Evolutionary conservation across 306 rosid genomes (phyloP), one percentile per base, ranked within the genome.

Genomic region (Delonix regia): DNA sequence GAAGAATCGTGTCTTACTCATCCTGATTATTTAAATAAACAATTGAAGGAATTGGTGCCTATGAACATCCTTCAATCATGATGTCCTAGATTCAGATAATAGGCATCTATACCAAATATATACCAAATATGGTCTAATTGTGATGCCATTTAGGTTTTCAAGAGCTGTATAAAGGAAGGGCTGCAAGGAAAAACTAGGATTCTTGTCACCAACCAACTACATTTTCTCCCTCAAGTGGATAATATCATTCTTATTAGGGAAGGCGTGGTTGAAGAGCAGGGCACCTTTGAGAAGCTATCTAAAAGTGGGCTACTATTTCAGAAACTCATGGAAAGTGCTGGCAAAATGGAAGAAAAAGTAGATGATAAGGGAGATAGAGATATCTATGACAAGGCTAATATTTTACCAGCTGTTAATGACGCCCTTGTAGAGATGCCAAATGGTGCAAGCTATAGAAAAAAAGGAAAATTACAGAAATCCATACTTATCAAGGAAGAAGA

Each of bases 141-240:
- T 77, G 52, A 69, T 62, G 53, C 9, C 57, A 49, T 82, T 27
- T 49, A 93, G 98, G 97, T 94, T 80, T 94, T 94, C 79, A 89
- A 82, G 80, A 89, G 75, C 53, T 94, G 98, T 64, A 86, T 94
- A 83, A 92, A 88, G 92, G 93, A 92, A 85, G 97, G 84, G 51
- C 85, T 94, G 83, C 78, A 56, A 61, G 94, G 89, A 51, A 94
- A 92, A 84, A 94, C 98, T 45, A 80, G 97, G 78, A 87, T 92
- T 81, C 97, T 94, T 75, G 97, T 94, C 75, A 94, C 98, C 39
- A 94, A 94, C 85, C 98, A 94, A 85, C 89, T 94, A 51, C 98
- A 92, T 85, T 90, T 94, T 82, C 98, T 94, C 76, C 94, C 97
- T 56, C 96, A 86, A 56, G 94, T 94, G 81, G 98, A 94, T 55